These are phyloP conservation scores for Colletotrichum siamense DNA, from an alignment of 2,329 filamentous ascomycete genomes.

Conservation along the genomic window DNA sequence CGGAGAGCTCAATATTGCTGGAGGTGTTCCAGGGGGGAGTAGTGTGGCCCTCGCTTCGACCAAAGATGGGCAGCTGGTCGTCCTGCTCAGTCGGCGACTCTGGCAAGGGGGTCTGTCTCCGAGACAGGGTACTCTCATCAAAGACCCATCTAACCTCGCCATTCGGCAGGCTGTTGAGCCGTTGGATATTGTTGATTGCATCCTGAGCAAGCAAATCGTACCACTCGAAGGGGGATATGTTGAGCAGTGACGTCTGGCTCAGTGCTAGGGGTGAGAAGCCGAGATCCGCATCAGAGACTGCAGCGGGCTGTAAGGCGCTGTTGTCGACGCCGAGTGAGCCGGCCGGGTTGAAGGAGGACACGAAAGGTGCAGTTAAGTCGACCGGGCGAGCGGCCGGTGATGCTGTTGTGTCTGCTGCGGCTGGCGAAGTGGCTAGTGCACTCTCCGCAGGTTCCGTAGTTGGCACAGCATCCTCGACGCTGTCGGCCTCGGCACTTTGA, in stretches of 20 bases:
- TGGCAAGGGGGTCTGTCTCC: slow-evolving; percentile 11
- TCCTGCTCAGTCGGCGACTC: neutral
- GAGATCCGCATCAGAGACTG: neutral
- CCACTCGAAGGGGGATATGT: slow-evolving; percentile 18
- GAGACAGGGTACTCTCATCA: slow-evolving; percentile 5
- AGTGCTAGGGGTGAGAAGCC: slow-evolving; percentile 7
- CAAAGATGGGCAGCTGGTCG: neutral
- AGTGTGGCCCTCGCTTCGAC: neutral
- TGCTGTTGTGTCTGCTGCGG: neutral
- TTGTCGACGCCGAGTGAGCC: neutral
- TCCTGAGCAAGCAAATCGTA: slow-evolving; percentile 14
- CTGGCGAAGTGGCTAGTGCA: neutral
- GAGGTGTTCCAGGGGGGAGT: slow-evolving; percentile 6
- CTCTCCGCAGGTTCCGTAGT: neutral
- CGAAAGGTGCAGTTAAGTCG: neutral
- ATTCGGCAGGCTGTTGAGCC: neutral
- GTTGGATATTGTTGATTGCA: slow-evolving; percentile 10
- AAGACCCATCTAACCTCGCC: slow-evolving; percentile 4
- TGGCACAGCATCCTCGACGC: neutral
- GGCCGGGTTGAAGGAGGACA: neutral
- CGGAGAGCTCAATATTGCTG: neutral
- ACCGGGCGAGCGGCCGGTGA: neutral
- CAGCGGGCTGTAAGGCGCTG: neutral
- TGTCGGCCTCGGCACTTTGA: neutral
- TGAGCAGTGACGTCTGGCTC: slow-evolving; percentile 6